Conservation (phyloP, 2,329 filamentous ascomycete species). For the Xylaria sp. region DNA sequence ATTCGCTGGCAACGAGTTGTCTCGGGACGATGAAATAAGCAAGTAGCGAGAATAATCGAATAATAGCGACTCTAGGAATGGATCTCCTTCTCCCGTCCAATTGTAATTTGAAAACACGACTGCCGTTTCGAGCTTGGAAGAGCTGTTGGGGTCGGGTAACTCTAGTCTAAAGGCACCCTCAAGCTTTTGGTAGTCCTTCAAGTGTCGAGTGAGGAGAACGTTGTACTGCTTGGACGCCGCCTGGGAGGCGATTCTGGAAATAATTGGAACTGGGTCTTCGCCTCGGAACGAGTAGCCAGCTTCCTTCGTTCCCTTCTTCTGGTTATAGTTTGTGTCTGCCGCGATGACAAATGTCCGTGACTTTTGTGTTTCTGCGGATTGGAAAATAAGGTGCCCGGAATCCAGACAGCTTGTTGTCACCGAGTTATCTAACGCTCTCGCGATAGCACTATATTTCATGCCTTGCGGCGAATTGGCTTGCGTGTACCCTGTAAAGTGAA, state of each 20-base stretch:
- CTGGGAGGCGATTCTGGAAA: conserved; percentile 43
- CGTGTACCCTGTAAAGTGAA: conserved; percentile 21
- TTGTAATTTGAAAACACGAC: conserved; percentile 43
- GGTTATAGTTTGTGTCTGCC: conserved; percentile 56
- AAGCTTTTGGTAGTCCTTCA: conserved; percentile 49
- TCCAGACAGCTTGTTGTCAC: conserved; percentile 21
- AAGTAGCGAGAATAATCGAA: conserved; percentile 61
- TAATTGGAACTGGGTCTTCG: conserved; percentile 47
- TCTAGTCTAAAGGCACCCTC: conserved; percentile 48
- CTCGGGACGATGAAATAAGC: conserved; percentile 59
- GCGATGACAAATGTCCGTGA: conserved; percentile 50
- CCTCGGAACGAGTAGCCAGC: conserved; percentile 55
- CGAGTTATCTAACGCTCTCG: conserved; percentile 3
- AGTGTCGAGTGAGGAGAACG: conserved; percentile 44
- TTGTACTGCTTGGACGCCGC: conserved; percentile 44
- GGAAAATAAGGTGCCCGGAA: conserved; percentile 36
- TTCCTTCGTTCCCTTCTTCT: conserved; percentile 52
- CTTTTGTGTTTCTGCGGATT: conserved; percentile 31
- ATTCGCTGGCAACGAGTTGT: conserved; percentile 59
- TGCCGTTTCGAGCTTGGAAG: conserved; percentile 47
- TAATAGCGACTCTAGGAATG: conserved; percentile 57
- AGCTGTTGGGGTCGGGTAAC: conserved; percentile 52
- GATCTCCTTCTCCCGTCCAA: conserved; percentile 48
- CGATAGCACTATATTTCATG: conserved; percentile 26
- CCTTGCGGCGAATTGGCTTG: conserved; percentile 16